A percentile compares a stretch with the other conserved stretches of the same genome.
These are phyloP conservation scores for Linum usitatissimum DNA, from an alignment of 345 rosid genomes.

Conservation along the genomic window DNA sequence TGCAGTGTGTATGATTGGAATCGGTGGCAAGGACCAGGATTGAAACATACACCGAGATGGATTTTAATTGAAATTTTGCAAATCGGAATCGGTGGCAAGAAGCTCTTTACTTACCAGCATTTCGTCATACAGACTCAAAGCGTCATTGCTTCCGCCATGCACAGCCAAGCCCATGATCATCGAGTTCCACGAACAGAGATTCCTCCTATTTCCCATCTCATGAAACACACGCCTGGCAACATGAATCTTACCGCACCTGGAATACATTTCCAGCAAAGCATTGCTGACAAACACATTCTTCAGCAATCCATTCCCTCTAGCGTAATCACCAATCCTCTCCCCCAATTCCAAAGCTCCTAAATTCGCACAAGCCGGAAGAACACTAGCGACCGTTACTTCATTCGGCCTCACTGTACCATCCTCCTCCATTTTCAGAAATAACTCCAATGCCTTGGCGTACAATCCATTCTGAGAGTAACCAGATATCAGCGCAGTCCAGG, in stretches of 20 bases:
- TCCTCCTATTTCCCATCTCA: slow-evolving; percentile 48
- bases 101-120: slow-evolving; percentile 43
- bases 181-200: slow-evolving; percentile 78
- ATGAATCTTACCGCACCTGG: slow-evolving; percentile 61
- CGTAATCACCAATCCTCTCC: slow-evolving; percentile 47
- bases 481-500: slow-evolving; percentile 71
- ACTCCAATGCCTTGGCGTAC: slow-evolving; percentile 37
- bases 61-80: no score
- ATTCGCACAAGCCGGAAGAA: slow-evolving; percentile 65
- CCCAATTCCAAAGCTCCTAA: slow-evolving; percentile 63
- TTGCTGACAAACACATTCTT: slow-evolving; percentile 50
- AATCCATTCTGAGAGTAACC: slow-evolving; percentile 60
- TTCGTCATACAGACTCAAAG: slow-evolving; percentile 41
- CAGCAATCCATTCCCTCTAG: slow-evolving; percentile 51
- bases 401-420: slow-evolving; percentile 39
- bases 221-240: slow-evolving; percentile 41
- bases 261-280: slow-evolving; percentile 56
- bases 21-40: no score
- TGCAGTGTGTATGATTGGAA: no score
- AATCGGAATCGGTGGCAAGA: not conserved
- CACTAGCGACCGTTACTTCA: slow-evolving; percentile 59
- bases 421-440: slow-evolving; percentile 65
- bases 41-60: no score
- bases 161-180: slow-evolving; percentile 69
- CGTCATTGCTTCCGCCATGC: slow-evolving; percentile 55